These are phyloP conservation scores for Tremella mesenterica DNA, from an alignment of 768 basidiomycete genomes.

Conservation along the genomic window DNA sequence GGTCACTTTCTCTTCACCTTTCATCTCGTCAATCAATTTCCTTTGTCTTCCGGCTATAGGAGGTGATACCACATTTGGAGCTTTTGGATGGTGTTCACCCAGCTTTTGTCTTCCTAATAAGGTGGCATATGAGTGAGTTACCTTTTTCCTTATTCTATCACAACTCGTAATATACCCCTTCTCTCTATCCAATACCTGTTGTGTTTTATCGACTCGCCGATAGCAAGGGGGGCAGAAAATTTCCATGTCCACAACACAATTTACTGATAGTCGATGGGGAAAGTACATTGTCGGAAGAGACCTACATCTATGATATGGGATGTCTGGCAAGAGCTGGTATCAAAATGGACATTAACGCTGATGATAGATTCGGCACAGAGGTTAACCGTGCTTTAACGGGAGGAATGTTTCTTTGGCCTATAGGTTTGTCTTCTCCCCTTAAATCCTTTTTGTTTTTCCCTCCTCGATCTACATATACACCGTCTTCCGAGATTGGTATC, in stretches of 20 bases:
- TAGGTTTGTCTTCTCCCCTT: conserved; percentile 22
- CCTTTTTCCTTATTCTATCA: no score
- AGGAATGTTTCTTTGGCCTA: conserved; percentile 42
- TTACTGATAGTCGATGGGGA: background rate
- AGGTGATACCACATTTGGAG: conserved; percentile 30
- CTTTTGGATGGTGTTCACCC: conserved; percentile 40
- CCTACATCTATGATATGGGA: no score
- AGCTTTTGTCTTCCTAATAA: conserved; percentile 27
- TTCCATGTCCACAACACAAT: no score
- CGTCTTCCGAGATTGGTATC: no score
- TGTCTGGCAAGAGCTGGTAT: no score
- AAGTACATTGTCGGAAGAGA: background rate
- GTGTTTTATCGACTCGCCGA: no score
- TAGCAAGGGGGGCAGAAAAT: no score
- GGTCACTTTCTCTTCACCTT: conserved; percentile 43
- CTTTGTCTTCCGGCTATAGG: conserved; percentile 15
- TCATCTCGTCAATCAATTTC: conserved; percentile 41
- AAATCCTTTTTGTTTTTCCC: background rate
- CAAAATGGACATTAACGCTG: background rate
- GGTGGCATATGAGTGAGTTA: conserved; percentile 40
- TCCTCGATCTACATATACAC: background rate
- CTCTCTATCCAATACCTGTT: no score
- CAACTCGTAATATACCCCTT: no score
- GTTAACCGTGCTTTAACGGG: conserved; percentile 37
- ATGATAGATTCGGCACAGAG: conserved; percentile 30